Conservation (phyloP, 306 rosid species). For the Cucumis hystrix region DNA sequence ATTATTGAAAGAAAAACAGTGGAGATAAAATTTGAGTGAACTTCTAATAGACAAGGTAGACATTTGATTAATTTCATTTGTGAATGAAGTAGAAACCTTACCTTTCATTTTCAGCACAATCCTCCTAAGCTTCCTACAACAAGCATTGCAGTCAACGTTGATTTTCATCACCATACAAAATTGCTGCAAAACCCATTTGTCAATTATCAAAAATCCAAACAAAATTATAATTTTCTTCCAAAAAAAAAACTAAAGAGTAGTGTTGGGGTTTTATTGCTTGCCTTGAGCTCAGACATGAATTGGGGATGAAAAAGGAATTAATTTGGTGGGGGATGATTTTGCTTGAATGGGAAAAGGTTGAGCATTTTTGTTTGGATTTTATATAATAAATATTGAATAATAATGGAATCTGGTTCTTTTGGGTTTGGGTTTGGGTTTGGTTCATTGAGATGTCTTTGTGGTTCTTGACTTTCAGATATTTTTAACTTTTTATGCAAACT, state of each 20-base stretch:
- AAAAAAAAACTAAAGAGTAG: neutral
- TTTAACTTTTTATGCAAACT: neutral
- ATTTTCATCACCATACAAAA: slow-evolving; percentile 59
- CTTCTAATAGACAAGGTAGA: neutral
- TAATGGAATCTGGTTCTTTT: neutral
- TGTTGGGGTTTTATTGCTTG: neutral
- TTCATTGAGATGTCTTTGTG: neutral
- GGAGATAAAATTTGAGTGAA: too few species aligned
- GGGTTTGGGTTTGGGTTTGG: neutral
- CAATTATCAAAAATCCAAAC: neutral
- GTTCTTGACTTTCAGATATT: neutral
- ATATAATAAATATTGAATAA: neutral
- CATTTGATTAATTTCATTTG: too few species aligned
- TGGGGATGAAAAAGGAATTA: neutral
- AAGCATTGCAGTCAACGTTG: slow-evolving; percentile 59
- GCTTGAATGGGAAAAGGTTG: neutral
- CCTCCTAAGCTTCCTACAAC: slow-evolving; percentile 54
- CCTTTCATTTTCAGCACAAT: slow-evolving; percentile 58
- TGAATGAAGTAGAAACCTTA: slow-evolving; percentile 3
- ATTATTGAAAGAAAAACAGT: too few species aligned
- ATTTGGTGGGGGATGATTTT: neutral
- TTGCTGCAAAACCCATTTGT: slow-evolving; percentile 30
- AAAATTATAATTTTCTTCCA: neutral
- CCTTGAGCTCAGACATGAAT: neutral
- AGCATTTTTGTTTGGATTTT: neutral